phyloP scores from a whole-genome alignment of 352 stramenopile genomes.

The Globisporangium emineosum region DNA sequence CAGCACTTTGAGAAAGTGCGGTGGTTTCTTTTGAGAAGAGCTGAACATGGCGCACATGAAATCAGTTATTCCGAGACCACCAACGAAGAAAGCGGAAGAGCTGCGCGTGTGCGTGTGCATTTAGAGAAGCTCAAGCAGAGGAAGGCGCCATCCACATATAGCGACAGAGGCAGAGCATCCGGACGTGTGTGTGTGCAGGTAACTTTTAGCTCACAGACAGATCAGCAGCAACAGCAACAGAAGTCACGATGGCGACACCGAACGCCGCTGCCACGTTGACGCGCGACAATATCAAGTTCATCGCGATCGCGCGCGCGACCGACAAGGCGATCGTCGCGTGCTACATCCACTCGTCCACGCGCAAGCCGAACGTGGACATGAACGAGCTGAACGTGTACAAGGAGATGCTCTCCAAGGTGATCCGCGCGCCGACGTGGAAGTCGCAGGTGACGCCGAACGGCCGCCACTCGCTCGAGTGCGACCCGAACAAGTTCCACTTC shows the following conservation, averaged over 20 bases:
- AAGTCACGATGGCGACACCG: conserved; percentile 15
- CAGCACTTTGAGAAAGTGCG: not conserved
- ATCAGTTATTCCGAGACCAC: conserved; percentile 2
- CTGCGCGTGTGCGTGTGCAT: not conserved
- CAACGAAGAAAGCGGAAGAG: not conserved
- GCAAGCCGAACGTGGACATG: conserved; percentile 46
- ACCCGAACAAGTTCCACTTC: conserved; percentile 88
- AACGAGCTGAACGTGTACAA: conserved; percentile 63
- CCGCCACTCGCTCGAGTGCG: conserved; percentile 82
- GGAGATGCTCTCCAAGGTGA: conserved; percentile 82
- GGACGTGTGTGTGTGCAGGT: not conserved
- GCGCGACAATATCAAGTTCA: conserved; percentile 82
- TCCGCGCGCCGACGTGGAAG: conserved; percentile 83
- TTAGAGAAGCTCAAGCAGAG: not conserved
- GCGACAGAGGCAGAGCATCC: not conserved
- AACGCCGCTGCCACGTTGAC: conserved; percentile 43
- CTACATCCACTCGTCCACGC: conserved; percentile 62
- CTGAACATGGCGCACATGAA: conserved; percentile 2
- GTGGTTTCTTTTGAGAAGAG: not conserved
- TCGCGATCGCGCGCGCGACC: conserved; percentile 72
- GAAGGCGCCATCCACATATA: not conserved
- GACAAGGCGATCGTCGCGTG: conserved; percentile 81
- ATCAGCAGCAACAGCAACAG: conserved; percentile 12
- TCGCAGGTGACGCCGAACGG: conserved; percentile 82
- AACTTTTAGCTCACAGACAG: not conserved